A percentile compares a stretch with the other conserved stretches of the same genome.
Conservation (phyloP, 139 green algal species). For the Chlorella sp. region DNA sequence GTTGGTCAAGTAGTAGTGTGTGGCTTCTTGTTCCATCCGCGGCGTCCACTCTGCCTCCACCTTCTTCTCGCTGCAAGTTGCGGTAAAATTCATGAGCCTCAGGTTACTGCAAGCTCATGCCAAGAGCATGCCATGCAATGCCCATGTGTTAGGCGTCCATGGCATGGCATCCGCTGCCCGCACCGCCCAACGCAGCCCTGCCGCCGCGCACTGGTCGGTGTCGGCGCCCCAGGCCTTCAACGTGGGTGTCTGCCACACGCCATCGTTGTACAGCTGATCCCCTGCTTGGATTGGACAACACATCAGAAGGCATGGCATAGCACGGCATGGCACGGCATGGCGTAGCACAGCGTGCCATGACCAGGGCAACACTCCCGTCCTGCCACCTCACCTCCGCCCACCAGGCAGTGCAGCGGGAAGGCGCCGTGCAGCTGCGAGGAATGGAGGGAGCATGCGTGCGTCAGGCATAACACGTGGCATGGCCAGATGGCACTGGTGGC, state of each 20-base stretch:
- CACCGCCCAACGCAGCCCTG: not conserved
- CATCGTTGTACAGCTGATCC: conserved; percentile 67
- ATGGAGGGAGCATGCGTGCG: too few relatives aligned
- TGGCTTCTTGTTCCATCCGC: conserved; percentile 36
- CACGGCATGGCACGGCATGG: not conserved
- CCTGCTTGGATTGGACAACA: not conserved
- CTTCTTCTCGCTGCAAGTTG: conserved; percentile 33
- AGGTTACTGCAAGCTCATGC: too few relatives aligned
- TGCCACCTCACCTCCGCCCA: conserved; percentile 59
- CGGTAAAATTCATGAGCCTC: too few relatives aligned
- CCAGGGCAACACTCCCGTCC: too few relatives aligned
- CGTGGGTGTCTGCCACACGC: conserved; percentile 41
- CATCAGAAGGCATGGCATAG: too few relatives aligned
- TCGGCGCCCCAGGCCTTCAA: conserved; percentile 26
- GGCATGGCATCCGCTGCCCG: too few relatives aligned
- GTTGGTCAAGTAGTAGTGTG: conserved; percentile 50
- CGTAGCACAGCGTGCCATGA: not conserved
- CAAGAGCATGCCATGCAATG: too few relatives aligned
- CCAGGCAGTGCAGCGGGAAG: conserved; percentile 69
- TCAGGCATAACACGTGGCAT: not conserved
- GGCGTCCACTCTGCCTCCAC: conserved; percentile 26
- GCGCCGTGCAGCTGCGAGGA: conserved; percentile 43
- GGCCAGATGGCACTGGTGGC: too few relatives aligned
- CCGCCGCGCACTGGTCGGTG: not conserved
- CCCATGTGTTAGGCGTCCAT: too few relatives aligned